Base-by-base conservation (phyloP, 371 early-diverging fungal species). In the Mortierella sp. region DNA sequence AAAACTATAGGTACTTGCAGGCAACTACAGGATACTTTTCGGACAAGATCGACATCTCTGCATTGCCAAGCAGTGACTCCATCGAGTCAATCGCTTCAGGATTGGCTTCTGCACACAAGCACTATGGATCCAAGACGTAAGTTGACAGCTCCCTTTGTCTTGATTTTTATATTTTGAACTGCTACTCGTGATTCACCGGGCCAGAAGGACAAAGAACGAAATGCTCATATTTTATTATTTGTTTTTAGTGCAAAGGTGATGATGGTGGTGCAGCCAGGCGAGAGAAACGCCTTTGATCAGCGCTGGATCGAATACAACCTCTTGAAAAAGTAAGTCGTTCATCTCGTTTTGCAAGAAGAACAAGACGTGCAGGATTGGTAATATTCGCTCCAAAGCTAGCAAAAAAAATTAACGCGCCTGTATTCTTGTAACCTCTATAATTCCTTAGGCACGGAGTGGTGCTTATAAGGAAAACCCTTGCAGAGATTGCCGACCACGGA, bases 281-380 rank as follows among this genome's bases (percentile, higher is more conserved):
- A 99, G 88, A 92, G 97, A 54, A 99, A 99, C 82, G 93, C 93
- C 14, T 97, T 95, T 88, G 99, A 99, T 88, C 99, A 99, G 87
- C 94, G 98, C 54, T 95, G 93, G 93, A 94, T 98, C 72, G 98
- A 98, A 80, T 95, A 95, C 78, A 83, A 86, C 26, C 90, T 99
- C n/a, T 91, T 95, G 75, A 91, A 95, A 65, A 90, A 88, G 95
- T 96, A 93, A 71, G 84, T 47, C 31, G 4, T 14, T 8, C 5
- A 16, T 34, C 7, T 34, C 19, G 34, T 50, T 47, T 47, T 47
- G 3, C 50, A 50, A 50, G 5, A 50, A 3, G 8, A 48, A 21
- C 24, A 68, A 19, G 31, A 48, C 45, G 21, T n/a, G 73, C 42
- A 42, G 45, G 0, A 13, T n/a, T 8, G 7, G 6, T 28, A 63